These are phyloP conservation scores for Phialemoniopsis sp. DNA, from an alignment of 2,329 filamentous ascomycete genomes.

Conservation along the genomic window DNA sequence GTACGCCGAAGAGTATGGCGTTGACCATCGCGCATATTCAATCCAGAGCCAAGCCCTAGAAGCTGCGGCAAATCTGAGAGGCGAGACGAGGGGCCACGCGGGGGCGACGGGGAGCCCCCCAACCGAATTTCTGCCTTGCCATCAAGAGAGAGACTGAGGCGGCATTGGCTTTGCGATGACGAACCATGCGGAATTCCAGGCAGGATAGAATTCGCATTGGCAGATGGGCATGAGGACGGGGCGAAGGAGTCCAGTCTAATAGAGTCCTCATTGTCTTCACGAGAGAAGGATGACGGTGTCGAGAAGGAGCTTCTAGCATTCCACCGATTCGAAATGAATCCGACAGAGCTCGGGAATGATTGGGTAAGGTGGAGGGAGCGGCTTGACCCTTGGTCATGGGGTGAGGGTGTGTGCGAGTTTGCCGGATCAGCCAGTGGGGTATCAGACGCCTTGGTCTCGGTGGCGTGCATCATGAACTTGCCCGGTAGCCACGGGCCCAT, in stretches of 20 bases:
- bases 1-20: no score
- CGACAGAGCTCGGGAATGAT: constrained; percentile 38
- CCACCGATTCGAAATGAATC: constrained; percentile 54
- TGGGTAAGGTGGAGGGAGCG: constrained; percentile 20
- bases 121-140: constrained; percentile 85
- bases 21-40: no score
- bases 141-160: constrained; percentile 79
- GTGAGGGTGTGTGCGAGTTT: neutral
- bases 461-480: neutral
- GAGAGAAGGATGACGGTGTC: constrained; percentile 36
- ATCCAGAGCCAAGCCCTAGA: constrained; percentile 27
- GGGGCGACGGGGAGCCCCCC: constrained; percentile 64
- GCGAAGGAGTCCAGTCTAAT: constrained; percentile 40
- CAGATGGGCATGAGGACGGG: constrained; percentile 35
- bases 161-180: constrained; percentile 50
- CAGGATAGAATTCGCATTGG: constrained; percentile 27
- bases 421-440: no score
- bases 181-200: constrained; percentile 9
- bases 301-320: constrained; percentile 48
- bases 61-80: constrained; percentile 14
- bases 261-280: constrained; percentile 33
- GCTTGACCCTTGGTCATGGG: neutral
- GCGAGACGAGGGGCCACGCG: constrained; percentile 42
- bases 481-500: constrained; percentile 13
- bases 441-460: neutral